phyloP scores from a whole-genome alignment of 495 filamentous ascomycete species.

The Penicillium maclennaniae region DNA sequence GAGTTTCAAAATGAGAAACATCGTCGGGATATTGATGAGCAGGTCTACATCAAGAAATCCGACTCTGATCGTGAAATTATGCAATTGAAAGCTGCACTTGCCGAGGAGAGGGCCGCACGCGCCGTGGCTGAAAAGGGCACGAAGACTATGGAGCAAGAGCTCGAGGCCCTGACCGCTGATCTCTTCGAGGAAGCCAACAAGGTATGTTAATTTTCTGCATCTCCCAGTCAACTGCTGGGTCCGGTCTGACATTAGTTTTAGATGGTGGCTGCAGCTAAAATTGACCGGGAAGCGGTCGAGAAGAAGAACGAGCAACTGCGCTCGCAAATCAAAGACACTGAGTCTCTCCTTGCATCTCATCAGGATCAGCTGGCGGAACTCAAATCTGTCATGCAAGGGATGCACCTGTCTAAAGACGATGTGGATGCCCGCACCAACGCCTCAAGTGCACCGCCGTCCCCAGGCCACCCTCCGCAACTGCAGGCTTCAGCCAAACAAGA shows the following conservation, averaged over 20 bases:
- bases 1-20: constrained; percentile 67
- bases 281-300: constrained; percentile 69
- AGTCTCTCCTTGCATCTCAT: constrained; percentile 79
- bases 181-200: constrained; percentile 94
- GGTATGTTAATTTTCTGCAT: constrained; percentile 36
- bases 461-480: constrained; percentile 36
- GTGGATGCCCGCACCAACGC: constrained; percentile 50
- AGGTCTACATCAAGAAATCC: constrained; percentile 65
- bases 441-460: constrained; percentile 67
- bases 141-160: constrained; percentile 71
- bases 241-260: constrained; percentile 38
- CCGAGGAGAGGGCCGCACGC: constrained; percentile 58
- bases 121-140: constrained; percentile 64
- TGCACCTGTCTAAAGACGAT: constrained; percentile 71
- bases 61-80: constrained; percentile 67
- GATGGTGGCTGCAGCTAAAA: constrained; percentile 83
- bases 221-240: neutral
- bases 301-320: constrained; percentile 77
- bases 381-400: constrained; percentile 85
- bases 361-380: constrained; percentile 91
- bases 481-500: constrained; percentile 19
- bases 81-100: constrained; percentile 62
- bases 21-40: constrained; percentile 64
- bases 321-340: constrained; percentile 75
- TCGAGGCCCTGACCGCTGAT: constrained; percentile 83